Evolutionary conservation across 331 rosid genomes (phyloP).

Genomic region (Quercus phellos): DNA sequence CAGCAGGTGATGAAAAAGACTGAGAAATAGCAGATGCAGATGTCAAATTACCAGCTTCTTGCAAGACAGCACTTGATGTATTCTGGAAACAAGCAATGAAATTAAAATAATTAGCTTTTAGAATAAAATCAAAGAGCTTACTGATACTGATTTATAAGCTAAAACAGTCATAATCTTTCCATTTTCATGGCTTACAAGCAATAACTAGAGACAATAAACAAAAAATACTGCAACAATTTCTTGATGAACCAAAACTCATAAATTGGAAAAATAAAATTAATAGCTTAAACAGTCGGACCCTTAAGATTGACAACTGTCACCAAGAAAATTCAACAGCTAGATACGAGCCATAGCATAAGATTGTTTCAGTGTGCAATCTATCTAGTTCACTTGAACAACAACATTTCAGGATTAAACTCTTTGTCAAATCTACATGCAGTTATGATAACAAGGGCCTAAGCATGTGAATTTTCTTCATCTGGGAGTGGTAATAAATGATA

Average conservation of each 20-base stretch:
- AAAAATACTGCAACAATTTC: neutral
- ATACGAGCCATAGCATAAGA: neutral
- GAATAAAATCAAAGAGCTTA: neutral
- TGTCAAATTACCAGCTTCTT: slow-evolving; percentile 38
- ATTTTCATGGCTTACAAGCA: neutral
- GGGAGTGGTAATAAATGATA: neutral
- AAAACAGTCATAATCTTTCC: neutral
- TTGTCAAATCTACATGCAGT: neutral
- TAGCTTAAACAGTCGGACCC: neutral
- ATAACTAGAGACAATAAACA: neutral
- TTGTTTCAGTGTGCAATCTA: neutral
- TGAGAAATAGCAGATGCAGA: slow-evolving; percentile 40
- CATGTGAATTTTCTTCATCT: neutral
- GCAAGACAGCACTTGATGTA: slow-evolving; percentile 29
- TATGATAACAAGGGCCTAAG: neutral
- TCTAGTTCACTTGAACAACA: neutral
- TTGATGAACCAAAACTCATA: neutral
- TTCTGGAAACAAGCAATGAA: slow-evolving; percentile 39
- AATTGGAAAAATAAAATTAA: neutral
- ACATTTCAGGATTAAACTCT: neutral
- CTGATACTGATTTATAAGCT: neutral
- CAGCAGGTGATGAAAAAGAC: slow-evolving; percentile 34
- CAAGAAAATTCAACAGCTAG: neutral
- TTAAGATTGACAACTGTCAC: neutral
- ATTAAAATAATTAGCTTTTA: slow-evolving; percentile 8